Percentiles rank a stretch among this genome's conserved stretches.
Evolutionary conservation across 306 rosid species (phyloP).

Genomic region (Cucurbita maxima): DNA sequence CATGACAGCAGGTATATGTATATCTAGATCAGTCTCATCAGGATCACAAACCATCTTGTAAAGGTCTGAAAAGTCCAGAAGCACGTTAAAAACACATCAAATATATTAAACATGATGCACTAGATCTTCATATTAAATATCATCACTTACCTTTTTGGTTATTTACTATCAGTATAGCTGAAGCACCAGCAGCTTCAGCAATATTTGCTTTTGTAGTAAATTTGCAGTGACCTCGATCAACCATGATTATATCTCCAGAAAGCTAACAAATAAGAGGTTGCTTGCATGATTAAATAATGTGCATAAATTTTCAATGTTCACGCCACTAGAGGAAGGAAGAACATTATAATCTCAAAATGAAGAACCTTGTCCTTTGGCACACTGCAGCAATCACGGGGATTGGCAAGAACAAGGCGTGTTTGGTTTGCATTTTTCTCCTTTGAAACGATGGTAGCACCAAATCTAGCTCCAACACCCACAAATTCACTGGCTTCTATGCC

Average conservation of each 20-base stretch:
- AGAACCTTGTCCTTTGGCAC: constrained; percentile 57
- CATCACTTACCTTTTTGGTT: constrained; percentile 50
- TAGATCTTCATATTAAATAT: background rate
- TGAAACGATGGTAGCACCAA: constrained; percentile 71
- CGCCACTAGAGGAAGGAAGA: background rate
- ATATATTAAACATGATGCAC: background rate
- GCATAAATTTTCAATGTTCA: background rate
- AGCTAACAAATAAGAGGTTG: constrained; percentile 29
- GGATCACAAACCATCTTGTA: constrained; percentile 95
- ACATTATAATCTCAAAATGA: constrained; percentile 2
- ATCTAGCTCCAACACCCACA: constrained; percentile 93
- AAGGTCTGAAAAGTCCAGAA: constrained; percentile 49
- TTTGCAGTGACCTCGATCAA: constrained; percentile 72
- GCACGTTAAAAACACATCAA: constrained; percentile 8
- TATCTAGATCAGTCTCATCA: constrained; percentile 63
- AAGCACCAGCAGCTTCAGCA: constrained; percentile 86
- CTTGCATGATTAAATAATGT: background rate
- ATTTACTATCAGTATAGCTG: constrained; percentile 81
- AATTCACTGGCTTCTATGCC: constrained; percentile 58
- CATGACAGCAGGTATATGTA: constrained; percentile 82
- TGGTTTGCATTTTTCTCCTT: constrained; percentile 80
- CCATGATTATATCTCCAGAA: constrained; percentile 79
- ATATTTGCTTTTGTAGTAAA: constrained; percentile 69
- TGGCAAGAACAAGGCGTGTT: constrained; percentile 52
- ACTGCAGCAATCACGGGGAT: constrained; percentile 71